A percentile compares a stretch with the other conserved stretches of the same genome.
Conservation (phyloP, 805 yeast genomes). For the Lipomyces yamadae region DNA sequence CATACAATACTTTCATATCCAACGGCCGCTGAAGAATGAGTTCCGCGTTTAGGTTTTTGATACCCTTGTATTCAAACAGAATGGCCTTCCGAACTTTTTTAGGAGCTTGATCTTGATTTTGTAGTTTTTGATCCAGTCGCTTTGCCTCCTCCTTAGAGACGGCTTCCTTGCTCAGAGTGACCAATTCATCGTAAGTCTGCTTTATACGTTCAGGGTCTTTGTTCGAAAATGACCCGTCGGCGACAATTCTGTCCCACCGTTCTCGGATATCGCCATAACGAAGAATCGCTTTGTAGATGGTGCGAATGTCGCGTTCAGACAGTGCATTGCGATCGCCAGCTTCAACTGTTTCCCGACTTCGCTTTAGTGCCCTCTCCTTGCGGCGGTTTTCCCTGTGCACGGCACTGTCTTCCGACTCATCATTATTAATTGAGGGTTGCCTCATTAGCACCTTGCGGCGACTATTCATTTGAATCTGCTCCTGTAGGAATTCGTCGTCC, state of each 20-base stretch:
- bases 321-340: conserved; percentile 57
- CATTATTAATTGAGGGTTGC: conserved; percentile 46
- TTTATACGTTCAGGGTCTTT: conserved; percentile 80
- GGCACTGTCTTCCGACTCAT: conserved; percentile 50
- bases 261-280: conserved; percentile 75
- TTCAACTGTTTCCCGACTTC: conserved; percentile 43
- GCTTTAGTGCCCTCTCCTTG: conserved; percentile 48
- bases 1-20: conserved; percentile 73
- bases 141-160: conserved; percentile 69
- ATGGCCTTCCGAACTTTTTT: conserved; percentile 89
- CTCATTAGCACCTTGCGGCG: conserved; percentile 63
- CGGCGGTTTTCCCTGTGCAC: conserved; percentile 48
- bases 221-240: conserved; percentile 86
- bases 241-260: conserved; percentile 82
- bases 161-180: conserved; percentile 62
- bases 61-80: conserved; percentile 84
- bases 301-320: conserved; percentile 85
- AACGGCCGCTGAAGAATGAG: conserved; percentile 77
- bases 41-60: conserved; percentile 90
- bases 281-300: conserved; percentile 79
- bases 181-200: conserved; percentile 74
- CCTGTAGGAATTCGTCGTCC: conserved; percentile 85
- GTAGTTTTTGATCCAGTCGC: conserved; percentile 50
- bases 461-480: conserved; percentile 85
- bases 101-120: conserved; percentile 49